Base-by-base conservation (phyloP, 805 yeast species). In the Myxozyma kluyveri region DNA sequence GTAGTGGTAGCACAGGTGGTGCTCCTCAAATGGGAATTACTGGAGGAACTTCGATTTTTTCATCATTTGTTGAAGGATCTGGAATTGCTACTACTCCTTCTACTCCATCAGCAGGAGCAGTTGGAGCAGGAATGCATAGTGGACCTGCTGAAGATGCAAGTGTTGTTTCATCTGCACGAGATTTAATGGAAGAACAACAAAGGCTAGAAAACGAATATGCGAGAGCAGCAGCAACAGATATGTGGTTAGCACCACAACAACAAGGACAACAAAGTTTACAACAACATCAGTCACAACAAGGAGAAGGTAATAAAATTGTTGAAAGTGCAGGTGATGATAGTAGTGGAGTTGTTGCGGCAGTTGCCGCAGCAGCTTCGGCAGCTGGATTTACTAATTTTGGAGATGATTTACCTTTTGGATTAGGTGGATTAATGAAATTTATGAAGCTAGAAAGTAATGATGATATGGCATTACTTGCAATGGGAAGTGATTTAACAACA, bases 401-500 rank as follows among this genome's bases (percentile, higher is more conserved):
- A 80, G 26, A 74, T 80, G 70, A 84, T 79, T 50, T 76, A 72
- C 58, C 55, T 62, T 88, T 75, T 66, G 95, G 95, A 1, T 67
- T 88, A 49, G 75, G 76, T 50, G 90, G 89, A 0, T 69, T 88
- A 36, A 60, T 78, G 14, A 74, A 82, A 17, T 72, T 86, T 18
- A 73, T 85, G 43, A 77, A 76, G 49, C 78, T 80, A 77, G 87
- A 83, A 47, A 77, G 78, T 53, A 75, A 68, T 32, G 75, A 69
- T 32, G 91, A 84, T 52, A 77, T 80, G 53, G 78, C 81, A 9
- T 75, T 80, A 19, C 79, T 84, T 45, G 85, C 90, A 4, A 73
- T 85, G 50, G 96, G 96, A 7, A 81, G 82, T 24, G 95, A 88
- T 64, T 69, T 87, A 41, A 79, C 77, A 50, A 77, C 81, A 62